Base-by-base conservation (phyloP, 2,329 filamentous ascomycete genomes). In the Nothophaeocryptopus gaeumannii region DNA sequence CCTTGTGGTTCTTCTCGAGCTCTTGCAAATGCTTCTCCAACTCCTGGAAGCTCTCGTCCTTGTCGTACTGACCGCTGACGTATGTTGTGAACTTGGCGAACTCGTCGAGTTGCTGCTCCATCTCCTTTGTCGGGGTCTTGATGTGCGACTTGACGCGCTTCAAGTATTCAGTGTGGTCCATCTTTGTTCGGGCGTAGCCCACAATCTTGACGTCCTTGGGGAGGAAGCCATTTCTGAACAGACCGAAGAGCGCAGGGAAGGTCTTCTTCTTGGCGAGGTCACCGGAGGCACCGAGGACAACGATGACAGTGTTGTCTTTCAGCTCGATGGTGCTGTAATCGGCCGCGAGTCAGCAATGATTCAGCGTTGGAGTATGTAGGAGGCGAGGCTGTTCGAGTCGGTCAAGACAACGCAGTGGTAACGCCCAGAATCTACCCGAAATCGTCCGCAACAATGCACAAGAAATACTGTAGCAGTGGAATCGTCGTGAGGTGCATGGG, bases 181-280 rank as follows among this genome's bases (percentile, higher is more conserved):
- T 99, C 80, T 96, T 96, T 64, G 93, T 99, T 70, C 93, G 86
- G 65, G 93, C 93, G 89, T 99, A 99, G 78, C 93, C 93, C 66
- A 99, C 84, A 70, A 99, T 96, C 74, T 85, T 88, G 74, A 96
- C 90, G 73, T 95, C 90, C 75, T 95, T 95, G 65, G 76, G 93
- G 44, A 99, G 88, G 78, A 97, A 99, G 75, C 96, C 92, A 79
- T 99, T 99, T 70, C 93, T 89, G 78, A 92, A 96, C 67, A 99
- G 84, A 63, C 93, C 93, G 71, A 99, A 99, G 49, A 99, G 84
- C 53, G 93, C 93, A 60, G 93, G 93, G 77, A 95, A 99, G 39
- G 93, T 99, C 85, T 99, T 99, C 86, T 99, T 99, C 82, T 99
- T 99, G 44, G 93, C 93, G 62, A 99, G 78, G 79, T 99, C 93